Base-by-base conservation (phyloP, 2,329 filamentous ascomycete species). In the Fusarium ambrosium region DNA sequence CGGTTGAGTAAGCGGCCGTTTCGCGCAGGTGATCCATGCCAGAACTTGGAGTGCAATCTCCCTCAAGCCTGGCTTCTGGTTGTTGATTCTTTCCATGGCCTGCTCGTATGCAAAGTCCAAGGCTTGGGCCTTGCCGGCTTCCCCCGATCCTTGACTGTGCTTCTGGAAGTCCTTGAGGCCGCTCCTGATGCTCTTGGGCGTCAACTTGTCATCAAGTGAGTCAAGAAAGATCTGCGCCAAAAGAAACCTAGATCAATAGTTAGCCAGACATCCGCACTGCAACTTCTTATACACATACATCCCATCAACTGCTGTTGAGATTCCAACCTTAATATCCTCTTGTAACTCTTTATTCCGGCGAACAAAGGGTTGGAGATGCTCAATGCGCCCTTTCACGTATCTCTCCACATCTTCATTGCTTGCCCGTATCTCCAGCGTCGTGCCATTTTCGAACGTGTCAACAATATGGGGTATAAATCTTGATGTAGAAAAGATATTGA, bases 61-160 rank as follows among this genome's bases (percentile, higher is more conserved):
- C 27, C 53, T 41, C 16, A 81, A 68, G 4, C 80, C 82, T 2
- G 61, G 1, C 1, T 72, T 13, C 59, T 88, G 85, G 0, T 71
- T 66, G 14, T 82, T 62, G 34, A 89, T 87, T 22, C 86, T 78
- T 6, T 83, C 43, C 77, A 89, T 85, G 0, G 84, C 82, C 0
- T 83, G 66, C 0, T 81, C 64, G 60, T 89, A 90, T 0, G 84
- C 82, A 27, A 2, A 14, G 16, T 72, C 4, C 16, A 9, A 77
- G 78, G 13, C 77, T 62, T 73, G 11, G 81, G 82, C 20, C 39
- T 80, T 0, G 79, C 69, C 0, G 88, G 68, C 0, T 72, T 77
- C 32, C 66, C 14, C 2, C 88, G 70, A 18, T 18, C n/a, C n/a
- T 64, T 56, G 4, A 34, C 11, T 22, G 3, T 64, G 48, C 18